Evolutionary conservation across 306 rosid genomes (phyloP).

Genomic region (Sesbania bispinosa): DNA sequence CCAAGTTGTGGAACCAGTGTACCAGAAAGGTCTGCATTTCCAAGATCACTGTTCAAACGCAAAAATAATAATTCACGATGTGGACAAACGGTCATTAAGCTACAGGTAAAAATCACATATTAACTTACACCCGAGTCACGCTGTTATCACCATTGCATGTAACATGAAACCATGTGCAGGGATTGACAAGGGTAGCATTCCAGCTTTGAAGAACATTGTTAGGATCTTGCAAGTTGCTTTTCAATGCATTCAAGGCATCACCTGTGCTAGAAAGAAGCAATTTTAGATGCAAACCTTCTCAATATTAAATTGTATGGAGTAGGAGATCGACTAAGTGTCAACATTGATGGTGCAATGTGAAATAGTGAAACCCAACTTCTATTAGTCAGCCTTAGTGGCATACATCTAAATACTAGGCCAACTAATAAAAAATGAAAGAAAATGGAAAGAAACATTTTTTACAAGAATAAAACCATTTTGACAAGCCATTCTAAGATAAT

Average conservation of each 20-base stretch:
- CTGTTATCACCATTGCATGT: slow-evolving; percentile 74
- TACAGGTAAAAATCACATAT: slow-evolving; percentile 3
- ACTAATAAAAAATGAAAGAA: background rate
- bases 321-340: background rate
- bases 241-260: slow-evolving; percentile 88
- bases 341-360: background rate
- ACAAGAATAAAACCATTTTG: slow-evolving; percentile 3
- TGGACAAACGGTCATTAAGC: background rate
- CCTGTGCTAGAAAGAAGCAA: slow-evolving; percentile 48
- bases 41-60: slow-evolving; percentile 72
- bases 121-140: slow-evolving; percentile 96
- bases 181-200: slow-evolving; percentile 91
- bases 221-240: slow-evolving; percentile 69
- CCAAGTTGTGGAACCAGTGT: slow-evolving; percentile 75
- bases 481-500: no score
- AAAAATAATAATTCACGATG: slow-evolving; percentile 7
- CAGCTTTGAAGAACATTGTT: slow-evolving; percentile 86
- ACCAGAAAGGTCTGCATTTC: slow-evolving; percentile 91
- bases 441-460: background rate
- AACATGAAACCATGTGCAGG: slow-evolving; percentile 97
- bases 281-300: slow-evolving; percentile 21
- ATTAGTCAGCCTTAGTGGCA: background rate
- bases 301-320: background rate
- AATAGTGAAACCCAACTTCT: slow-evolving; percentile 8
- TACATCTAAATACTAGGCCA: background rate